These are phyloP conservation scores for Carnegiea gigantea DNA, from an alignment of 179 eudicot species.

Conservation along the genomic window DNA sequence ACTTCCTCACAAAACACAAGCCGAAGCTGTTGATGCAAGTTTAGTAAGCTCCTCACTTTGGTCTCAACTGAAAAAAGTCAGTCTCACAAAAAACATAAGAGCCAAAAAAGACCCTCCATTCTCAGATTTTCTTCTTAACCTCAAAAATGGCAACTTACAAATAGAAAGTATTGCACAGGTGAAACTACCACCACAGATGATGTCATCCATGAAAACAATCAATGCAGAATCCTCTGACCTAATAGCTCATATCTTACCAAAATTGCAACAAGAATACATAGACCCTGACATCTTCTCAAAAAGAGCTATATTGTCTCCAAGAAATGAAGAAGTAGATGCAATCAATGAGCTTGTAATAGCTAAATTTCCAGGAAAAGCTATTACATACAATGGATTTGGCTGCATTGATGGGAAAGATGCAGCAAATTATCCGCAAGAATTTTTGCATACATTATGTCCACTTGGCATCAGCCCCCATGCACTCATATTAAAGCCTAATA, in stretches of 20 bases:
- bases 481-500: no score
- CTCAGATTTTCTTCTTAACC: conserved; percentile 8
- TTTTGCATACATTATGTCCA: no score
- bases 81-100: conserved; percentile 18
- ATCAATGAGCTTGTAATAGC: no score
- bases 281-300: background rate
- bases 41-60: conserved; percentile 19
- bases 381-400: no score
- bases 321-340: no score
- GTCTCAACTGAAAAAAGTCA: background rate
- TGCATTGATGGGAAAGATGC: no score
- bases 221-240: background rate
- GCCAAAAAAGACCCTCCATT: conserved; percentile 17
- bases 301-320: no score
- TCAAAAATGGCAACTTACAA: conserved; percentile 20
- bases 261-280: background rate
- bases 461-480: no score
- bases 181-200: background rate
- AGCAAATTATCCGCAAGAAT: no score
- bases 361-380: no score
- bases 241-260: background rate
- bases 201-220: background rate
- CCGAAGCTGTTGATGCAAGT: conserved; percentile 12
- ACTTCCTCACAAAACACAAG: background rate
- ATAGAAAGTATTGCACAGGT: background rate